phyloP scores from a whole-genome alignment of 257 asterid species.

The Solanum raphanifolium region DNA sequence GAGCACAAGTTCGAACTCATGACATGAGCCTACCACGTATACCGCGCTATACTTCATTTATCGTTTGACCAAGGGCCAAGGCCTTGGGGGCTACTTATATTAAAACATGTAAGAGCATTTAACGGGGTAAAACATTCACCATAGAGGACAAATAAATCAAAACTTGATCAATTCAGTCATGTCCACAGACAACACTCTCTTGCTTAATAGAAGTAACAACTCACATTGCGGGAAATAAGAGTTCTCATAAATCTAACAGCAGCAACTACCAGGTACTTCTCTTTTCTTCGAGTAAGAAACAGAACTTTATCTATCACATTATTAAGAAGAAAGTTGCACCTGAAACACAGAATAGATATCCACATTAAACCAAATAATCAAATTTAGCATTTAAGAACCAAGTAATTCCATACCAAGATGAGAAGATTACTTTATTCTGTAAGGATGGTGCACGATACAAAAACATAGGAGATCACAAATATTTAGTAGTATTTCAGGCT shows the following conservation, averaged over 20 bases:
- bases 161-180: neutral
- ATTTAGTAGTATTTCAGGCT: constrained; percentile 81
- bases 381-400: neutral
- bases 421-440: constrained; percentile 70
- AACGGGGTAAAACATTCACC: neutral
- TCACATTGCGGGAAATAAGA: constrained; percentile 82
- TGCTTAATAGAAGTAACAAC: constrained; percentile 17
- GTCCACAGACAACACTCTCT: neutral
- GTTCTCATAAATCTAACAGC: constrained; percentile 89
- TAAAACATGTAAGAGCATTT: neutral
- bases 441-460: constrained; percentile 89
- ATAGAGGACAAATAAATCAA: neutral
- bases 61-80: neutral
- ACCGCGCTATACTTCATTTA: neutral
- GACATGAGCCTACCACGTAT: neutral
- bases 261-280: constrained; percentile 83
- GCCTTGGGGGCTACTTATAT: neutral
- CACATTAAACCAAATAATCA: neutral
- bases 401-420: neutral
- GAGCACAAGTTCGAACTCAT: neutral
- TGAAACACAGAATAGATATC: constrained; percentile 22
- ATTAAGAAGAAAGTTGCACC: constrained; percentile 84
- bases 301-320: constrained; percentile 79
- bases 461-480: constrained; percentile 92
- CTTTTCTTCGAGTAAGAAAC: constrained; percentile 74